Conservation (phyloP, 2,329 filamentous ascomycete species). For the Colletotrichum sp. region DNA sequence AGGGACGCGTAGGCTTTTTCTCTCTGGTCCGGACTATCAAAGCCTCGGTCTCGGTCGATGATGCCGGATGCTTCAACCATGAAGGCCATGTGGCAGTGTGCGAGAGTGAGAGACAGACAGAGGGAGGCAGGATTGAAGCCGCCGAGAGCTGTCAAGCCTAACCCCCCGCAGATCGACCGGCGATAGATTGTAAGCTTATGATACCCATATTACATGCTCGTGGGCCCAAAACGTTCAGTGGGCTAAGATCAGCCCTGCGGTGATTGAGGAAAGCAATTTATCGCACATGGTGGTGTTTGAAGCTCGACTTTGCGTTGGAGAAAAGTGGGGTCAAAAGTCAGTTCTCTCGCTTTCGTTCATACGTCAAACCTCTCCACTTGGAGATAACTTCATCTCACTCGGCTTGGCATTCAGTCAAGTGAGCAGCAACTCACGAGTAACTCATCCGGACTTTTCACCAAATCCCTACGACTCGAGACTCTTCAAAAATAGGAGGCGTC, state of each 20-base stretch:
- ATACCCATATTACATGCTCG: slow-evolving; percentile 10
- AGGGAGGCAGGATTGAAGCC: neutral
- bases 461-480: neutral
- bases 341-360: neutral
- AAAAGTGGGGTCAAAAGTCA: slow-evolving; percentile 6
- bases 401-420: neutral
- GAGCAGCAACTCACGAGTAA: neutral
- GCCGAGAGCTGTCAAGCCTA: neutral
- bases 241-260: neutral
- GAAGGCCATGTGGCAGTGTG: neutral
- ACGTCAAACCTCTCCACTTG: neutral
- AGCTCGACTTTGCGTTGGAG: slow-evolving; percentile 7
- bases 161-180: neutral
- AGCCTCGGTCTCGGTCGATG: neutral
- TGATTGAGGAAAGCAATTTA: slow-evolving; percentile 3
- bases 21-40: neutral
- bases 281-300: slow-evolving; percentile 6
- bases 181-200: slow-evolving; percentile 14
- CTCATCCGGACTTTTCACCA: neutral
- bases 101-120: neutral
- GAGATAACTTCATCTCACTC: slow-evolving; percentile 10
- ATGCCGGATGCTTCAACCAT: neutral
- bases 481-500: neutral
- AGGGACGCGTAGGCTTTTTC: neutral
- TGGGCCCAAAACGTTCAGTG: neutral